Conservation (phyloP, 306 rosid species). For the Castanopsis chinensis region DNA sequence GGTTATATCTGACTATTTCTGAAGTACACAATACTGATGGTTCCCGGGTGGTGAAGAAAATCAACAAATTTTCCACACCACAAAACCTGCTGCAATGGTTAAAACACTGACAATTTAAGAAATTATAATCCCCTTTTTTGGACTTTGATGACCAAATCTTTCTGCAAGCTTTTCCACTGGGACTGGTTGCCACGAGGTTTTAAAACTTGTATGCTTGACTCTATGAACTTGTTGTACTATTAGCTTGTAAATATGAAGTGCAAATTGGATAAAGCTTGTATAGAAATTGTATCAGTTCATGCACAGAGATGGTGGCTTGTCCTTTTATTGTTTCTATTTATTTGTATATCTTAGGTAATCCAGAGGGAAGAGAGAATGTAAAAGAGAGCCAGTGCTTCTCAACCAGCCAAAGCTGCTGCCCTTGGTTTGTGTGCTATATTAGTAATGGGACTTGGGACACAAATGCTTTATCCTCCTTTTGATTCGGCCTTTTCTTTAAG, state of each 20-base stretch:
- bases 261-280: constrained; percentile 13
- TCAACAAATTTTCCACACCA: neutral
- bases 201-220: neutral
- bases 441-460: neutral
- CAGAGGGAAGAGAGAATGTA: neutral
- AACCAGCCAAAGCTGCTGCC: neutral
- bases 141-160: neutral
- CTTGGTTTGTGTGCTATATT: neutral
- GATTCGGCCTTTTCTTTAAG: neutral
- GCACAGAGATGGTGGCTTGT: neutral
- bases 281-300: neutral
- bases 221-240: neutral
- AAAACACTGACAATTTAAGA: neutral
- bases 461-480: neutral
- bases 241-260: constrained; percentile 18
- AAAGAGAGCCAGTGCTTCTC: neutral
- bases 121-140: neutral
- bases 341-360: neutral
- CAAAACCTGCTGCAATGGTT: neutral
- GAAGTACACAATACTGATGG: neutral
- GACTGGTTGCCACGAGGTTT: constrained; percentile 2
- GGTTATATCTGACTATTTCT: neutral
- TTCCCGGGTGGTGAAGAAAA: neutral
- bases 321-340: neutral
- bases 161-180: neutral